Conservation (phyloP, 129 eudicot species). For the Cynara cardunculus region DNA sequence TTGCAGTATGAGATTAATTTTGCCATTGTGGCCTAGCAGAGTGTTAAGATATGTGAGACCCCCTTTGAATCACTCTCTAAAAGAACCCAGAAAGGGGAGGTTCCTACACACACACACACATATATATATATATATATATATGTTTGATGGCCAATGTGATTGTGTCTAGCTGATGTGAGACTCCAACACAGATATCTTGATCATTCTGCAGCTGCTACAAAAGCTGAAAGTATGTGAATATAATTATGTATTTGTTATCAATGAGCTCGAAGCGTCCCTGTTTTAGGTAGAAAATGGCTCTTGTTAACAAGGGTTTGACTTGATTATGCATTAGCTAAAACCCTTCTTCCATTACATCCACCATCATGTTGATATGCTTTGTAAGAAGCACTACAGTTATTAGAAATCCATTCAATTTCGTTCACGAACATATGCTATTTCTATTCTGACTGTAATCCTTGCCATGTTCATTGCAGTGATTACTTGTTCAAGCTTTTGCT, state of each 20-base stretch:
- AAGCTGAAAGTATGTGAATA: neutral
- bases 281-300: neutral
- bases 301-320: neutral
- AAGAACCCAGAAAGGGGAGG: neutral
- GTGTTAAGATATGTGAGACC: neutral
- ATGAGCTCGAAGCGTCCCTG: neutral
- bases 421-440: neutral
- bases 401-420: neutral
- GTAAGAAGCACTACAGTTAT: neutral
- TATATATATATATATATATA: too few species aligned
- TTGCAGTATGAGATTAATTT: neutral
- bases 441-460: neutral
- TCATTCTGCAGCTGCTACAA: neutral
- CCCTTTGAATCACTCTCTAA: neutral
- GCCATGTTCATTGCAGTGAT: conserved; percentile 46
- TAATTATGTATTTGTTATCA: neutral
- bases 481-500: conserved; percentile 74
- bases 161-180: neutral
- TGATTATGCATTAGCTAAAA: neutral
- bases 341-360: neutral
- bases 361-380: neutral
- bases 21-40: neutral
- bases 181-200: neutral
- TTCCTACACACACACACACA: neutral
- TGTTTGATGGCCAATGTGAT: neutral